These are phyloP conservation scores for Brassica incana DNA, from an alignment of 345 rosid species.

Conservation along the genomic window DNA sequence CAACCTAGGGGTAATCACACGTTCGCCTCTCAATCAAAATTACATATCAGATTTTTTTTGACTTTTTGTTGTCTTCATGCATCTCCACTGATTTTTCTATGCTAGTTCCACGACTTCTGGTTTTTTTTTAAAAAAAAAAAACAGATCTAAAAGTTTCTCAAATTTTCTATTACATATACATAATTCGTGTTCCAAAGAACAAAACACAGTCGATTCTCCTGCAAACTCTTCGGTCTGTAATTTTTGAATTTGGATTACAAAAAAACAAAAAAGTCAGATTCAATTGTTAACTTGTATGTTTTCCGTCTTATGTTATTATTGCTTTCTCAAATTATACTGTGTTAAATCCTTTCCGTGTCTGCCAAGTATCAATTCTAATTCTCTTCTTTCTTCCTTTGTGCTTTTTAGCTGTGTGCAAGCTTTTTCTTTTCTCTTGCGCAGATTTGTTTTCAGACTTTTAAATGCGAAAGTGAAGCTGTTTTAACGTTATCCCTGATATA, in stretches of 20 bases:
- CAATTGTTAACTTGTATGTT: neutral
- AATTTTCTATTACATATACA: no score
- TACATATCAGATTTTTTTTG: neutral
- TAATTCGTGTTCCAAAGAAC: neutral
- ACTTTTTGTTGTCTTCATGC: neutral
- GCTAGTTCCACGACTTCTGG: neutral
- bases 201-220: neutral
- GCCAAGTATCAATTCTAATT: constrained; percentile 38
- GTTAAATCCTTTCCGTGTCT: constrained; percentile 24
- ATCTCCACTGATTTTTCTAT: neutral
- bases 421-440: neutral
- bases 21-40: neutral
- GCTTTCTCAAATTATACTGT: neutral
- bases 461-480: constrained; percentile 31
- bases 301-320: neutral
- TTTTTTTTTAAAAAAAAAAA: no score
- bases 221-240: neutral
- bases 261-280: neutral
- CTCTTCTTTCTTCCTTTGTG: neutral
- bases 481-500: constrained; percentile 15
- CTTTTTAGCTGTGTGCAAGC: constrained; percentile 34
- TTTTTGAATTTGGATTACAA: neutral
- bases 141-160: constrained; percentile 1
- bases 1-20: constrained; percentile 8
- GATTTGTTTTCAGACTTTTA: constrained; percentile 24